A percentile compares a stretch with the other conserved stretches of the same genome.
Conservation (phyloP, 2,329 filamentous ascomycete genomes). For the Sodiomyces alkalinus region DNA sequence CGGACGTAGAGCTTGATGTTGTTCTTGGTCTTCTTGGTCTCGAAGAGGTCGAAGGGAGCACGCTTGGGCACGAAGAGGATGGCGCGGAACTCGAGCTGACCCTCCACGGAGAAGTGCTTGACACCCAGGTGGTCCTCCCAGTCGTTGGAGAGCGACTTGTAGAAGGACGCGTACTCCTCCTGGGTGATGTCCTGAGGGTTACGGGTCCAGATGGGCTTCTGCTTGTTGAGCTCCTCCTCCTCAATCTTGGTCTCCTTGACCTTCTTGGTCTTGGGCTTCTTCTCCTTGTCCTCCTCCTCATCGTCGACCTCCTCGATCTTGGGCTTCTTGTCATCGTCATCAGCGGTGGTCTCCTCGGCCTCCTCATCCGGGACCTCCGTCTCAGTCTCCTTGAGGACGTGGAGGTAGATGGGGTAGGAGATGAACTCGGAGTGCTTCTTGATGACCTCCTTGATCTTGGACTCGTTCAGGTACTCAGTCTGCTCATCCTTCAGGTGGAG, state of each 20-base stretch:
- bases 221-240: slow-evolving; percentile 99
- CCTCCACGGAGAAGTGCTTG: slow-evolving; percentile 99
- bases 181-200: slow-evolving; percentile 89
- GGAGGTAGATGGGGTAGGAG: slow-evolving; percentile 99
- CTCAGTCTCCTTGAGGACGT: slow-evolving; percentile 98
- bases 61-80: slow-evolving; percentile 99
- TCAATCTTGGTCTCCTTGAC: slow-evolving; percentile 97
- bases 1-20: slow-evolving; percentile 99
- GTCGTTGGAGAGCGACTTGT: slow-evolving; percentile 99
- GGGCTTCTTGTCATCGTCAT: slow-evolving; percentile 74
- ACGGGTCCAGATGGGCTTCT: slow-evolving; percentile 99
- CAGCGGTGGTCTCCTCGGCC: slow-evolving; percentile 54
- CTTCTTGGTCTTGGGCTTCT: slow-evolving; percentile 98
- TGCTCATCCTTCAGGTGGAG: slow-evolving; percentile 99
- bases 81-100: slow-evolving; percentile 99
- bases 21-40: slow-evolving; percentile 99
- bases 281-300: slow-evolving; percentile 75
- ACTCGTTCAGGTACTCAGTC: slow-evolving; percentile 94
- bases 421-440: slow-evolving; percentile 99
- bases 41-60: slow-evolving; percentile 97
- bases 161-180: slow-evolving; percentile 98
- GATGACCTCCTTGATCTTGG: slow-evolving; percentile 99
- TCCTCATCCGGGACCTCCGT: slow-evolving; percentile 97
- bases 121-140: slow-evolving; percentile 99
- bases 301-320: slow-evolving; percentile 89